Percentiles rank a stretch among this genome's conserved stretches.
phyloP scores from a whole-genome alignment of 129 eudicot species.

The Saussurea involucrata region DNA sequence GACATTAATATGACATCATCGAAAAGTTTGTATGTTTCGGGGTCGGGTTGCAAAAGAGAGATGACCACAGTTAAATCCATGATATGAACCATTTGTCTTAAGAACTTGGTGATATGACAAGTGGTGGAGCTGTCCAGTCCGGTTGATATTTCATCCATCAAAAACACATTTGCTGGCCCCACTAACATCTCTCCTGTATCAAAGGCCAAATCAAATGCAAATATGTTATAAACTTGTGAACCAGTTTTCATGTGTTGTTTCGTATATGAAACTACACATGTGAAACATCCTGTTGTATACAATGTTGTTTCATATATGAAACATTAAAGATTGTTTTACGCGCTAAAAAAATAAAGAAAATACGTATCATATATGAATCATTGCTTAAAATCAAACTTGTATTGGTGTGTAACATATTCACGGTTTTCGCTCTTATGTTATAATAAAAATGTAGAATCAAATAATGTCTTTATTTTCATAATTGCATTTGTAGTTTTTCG shows the following conservation, averaged over 20 bases:
- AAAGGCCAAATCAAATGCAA: not conserved
- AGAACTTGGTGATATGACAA: constrained; percentile 40
- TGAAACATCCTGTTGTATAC: too few species aligned
- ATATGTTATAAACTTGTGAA: too few species aligned
- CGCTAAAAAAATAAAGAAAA: too few species aligned
- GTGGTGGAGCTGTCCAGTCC: constrained; percentile 66
- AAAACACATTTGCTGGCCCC: constrained; percentile 53
- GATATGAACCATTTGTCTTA: constrained; percentile 45
- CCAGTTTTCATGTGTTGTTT: too few species aligned
- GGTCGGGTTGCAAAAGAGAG: constrained; percentile 67
- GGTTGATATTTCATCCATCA: constrained; percentile 64
- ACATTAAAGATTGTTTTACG: too few species aligned
- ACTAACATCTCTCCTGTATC: constrained; percentile 61
- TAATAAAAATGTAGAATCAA: not conserved
- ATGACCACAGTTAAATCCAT: constrained; percentile 50
- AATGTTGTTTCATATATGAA: too few species aligned
- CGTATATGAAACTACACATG: too few species aligned
- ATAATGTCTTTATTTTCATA: not conserved
- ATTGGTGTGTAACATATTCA: too few species aligned
- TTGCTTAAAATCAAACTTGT: too few species aligned
- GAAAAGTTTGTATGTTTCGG: constrained; percentile 50
- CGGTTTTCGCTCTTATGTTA: not conserved
- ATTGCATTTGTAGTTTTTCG: not conserved
- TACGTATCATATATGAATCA: too few species aligned
- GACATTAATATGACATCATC: constrained; percentile 59